Evolutionary conservation across 306 rosid genomes (phyloP), one percentile per base, ranked within the genome.

Genomic region (Acacia confusa): DNA sequence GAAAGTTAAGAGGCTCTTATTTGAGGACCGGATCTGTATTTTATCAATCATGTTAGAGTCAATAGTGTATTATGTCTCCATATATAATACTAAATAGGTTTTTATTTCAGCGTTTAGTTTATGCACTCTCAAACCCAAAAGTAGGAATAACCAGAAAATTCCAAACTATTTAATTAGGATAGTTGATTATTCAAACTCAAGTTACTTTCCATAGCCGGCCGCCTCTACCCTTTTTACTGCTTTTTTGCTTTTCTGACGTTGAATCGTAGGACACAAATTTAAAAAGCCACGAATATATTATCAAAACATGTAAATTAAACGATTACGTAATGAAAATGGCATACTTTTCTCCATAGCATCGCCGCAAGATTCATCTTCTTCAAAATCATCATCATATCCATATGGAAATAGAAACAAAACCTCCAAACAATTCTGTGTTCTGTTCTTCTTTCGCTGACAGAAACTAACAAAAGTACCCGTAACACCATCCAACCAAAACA

Each of bases 121-220:
- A 17, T 10, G 48, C n/a, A 8, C 24, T 25, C 8, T 28, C 27
- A 53, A 66, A 41, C 41, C 52, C 40, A 75, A 75, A 66, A 53
- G 72, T 9, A 1, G 13, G 17, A 57, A 57, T 17, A 9, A 11
- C 25, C 48, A 45, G 41, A 66, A 61, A 58, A 15, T 16, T 70
- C 13, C 25, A 17, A 58, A n/a, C 13, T 15, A 57, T 57, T 69
- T 58, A n/a, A n/a, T n/a, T n/a, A 76, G 34, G 55, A n/a, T 22
- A 27, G 40, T 58, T 74, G 17, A 69, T 70, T 82, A 57, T 70
- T 82, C 48, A 67, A 74, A 79, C 76, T 40, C 65, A 65, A 72
- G 30, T 52, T 72, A 32, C 82, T 83, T 65, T 41, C n/a, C 19
- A 6, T 9, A 25, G 70, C 79, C 63, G 79, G 70, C 79, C 63